phyloP scores from a whole-genome alignment of 2,329 filamentous ascomycete genomes.

The Thielaviopsis euricoi region DNA sequence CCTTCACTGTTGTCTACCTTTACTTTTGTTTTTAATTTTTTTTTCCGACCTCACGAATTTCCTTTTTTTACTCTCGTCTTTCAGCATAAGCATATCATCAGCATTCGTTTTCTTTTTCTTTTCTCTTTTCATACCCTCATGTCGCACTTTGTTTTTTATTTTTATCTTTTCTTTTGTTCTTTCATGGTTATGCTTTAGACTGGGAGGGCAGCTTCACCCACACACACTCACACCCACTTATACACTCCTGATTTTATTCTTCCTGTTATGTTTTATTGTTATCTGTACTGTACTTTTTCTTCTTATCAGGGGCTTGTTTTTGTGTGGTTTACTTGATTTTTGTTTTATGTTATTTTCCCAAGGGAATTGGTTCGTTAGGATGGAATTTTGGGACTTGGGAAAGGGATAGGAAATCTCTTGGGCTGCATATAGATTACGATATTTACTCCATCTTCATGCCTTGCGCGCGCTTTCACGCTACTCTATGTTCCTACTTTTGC shows the following conservation, averaged over 20 bases:
- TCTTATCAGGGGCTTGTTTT: background rate
- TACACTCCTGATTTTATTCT: background rate
- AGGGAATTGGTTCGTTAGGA: background rate
- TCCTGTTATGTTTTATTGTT: background rate
- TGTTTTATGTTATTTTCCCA: background rate
- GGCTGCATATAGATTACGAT: background rate
- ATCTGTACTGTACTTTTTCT: background rate
- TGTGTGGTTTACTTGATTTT: background rate
- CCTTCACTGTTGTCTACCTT: background rate
- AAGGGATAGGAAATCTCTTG: background rate
- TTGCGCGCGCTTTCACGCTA: background rate
- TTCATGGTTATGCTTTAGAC: background rate
- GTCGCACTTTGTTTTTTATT: background rate
- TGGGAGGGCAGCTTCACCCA: background rate
- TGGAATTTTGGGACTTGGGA: background rate
- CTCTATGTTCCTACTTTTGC: background rate
- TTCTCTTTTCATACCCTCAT: background rate
- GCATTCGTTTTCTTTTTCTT: background rate
- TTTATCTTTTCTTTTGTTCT: background rate
- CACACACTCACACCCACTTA: too few species aligned
- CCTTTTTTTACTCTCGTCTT: background rate
- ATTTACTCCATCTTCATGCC: background rate
- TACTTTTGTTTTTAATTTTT: background rate
- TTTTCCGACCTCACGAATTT: background rate
- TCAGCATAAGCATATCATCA: background rate